A percentile compares a stretch with the other conserved stretches of the same genome.
Conservation (phyloP, 2,329 filamentous ascomycete genomes). For the Fusarium sp. region DNA sequence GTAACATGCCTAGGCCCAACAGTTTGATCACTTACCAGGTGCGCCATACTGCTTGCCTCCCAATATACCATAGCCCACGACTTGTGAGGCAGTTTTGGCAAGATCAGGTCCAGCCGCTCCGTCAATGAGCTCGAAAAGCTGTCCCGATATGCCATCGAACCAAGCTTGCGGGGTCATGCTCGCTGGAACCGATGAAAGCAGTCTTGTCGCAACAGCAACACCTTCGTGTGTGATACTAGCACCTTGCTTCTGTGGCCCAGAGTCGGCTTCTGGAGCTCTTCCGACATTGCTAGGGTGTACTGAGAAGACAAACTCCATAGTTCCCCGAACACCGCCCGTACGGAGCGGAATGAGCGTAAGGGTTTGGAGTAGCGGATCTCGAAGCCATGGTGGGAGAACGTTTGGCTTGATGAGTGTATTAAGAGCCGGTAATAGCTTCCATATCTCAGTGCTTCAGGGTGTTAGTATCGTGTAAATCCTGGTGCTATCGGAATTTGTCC, state of each 20-base stretch:
- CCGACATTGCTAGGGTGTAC: constrained; percentile 71
- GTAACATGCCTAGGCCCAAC: not conserved
- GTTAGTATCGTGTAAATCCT: constrained; percentile 9
- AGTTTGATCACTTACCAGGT: constrained; percentile 61
- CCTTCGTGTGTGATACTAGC: constrained; percentile 79
- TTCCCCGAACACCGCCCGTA: constrained; percentile 74
- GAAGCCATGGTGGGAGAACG: constrained; percentile 72
- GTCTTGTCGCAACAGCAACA: constrained; percentile 72
- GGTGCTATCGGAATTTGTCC: not conserved
- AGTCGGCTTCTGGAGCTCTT: constrained; percentile 56
- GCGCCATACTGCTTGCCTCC: constrained; percentile 75
- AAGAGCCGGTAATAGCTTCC: constrained; percentile 72
- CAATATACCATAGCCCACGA: constrained; percentile 72
- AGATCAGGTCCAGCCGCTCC: constrained; percentile 60
- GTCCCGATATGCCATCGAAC: constrained; percentile 72
- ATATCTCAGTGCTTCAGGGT: constrained; percentile 56
- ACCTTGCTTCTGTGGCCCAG: constrained; percentile 67
- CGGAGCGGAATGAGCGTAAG: constrained; percentile 74
- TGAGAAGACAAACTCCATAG: constrained; percentile 79
- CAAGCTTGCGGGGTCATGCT: constrained; percentile 69
- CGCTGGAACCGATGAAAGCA: constrained; percentile 73
- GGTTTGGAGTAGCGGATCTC: constrained; percentile 67
- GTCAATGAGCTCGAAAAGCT: constrained; percentile 74
- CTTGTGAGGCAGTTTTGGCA: constrained; percentile 55
- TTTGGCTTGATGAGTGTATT: constrained; percentile 76